phyloP scores from a whole-genome alignment of 2,329 filamentous ascomycete genomes.

The Thelonectria discophora region DNA sequence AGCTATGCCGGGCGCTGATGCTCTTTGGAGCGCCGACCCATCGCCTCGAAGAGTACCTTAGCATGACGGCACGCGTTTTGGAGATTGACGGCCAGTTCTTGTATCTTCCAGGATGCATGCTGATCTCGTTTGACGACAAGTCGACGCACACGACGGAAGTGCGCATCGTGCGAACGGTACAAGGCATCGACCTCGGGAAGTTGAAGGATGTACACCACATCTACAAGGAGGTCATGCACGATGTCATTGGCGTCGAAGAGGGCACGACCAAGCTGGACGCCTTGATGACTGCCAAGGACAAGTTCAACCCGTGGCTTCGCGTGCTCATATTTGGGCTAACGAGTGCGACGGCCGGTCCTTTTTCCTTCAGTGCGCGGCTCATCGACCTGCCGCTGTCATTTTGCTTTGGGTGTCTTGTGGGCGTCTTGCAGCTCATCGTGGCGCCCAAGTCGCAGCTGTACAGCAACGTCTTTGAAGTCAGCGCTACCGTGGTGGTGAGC shows the following conservation, averaged over 20 bases:
- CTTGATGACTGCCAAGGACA: constrained; percentile 63
- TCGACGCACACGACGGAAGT: constrained; percentile 73
- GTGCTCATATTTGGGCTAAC: constrained; percentile 77
- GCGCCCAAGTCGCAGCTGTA: constrained; percentile 75
- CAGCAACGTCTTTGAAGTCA: constrained; percentile 71
- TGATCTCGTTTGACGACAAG: constrained; percentile 84
- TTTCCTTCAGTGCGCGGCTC: constrained; percentile 75
- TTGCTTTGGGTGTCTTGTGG: constrained; percentile 74
- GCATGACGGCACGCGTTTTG: constrained; percentile 82
- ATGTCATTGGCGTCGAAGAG: constrained; percentile 66
- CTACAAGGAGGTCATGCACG: constrained; percentile 72
- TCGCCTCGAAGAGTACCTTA: constrained; percentile 87
- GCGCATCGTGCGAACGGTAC: constrained; percentile 66
- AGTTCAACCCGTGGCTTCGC: constrained; percentile 60
- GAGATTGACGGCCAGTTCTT: constrained; percentile 89
- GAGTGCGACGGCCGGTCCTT: constrained; percentile 75
- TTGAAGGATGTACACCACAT: constrained; percentile 68
- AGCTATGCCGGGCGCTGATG: constrained; percentile 87
- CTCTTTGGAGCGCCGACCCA: constrained; percentile 89
- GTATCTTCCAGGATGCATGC: constrained; percentile 91
- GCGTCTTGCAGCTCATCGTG: constrained; percentile 74
- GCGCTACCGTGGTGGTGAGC: constrained; percentile 67
- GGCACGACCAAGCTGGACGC: constrained; percentile 62
- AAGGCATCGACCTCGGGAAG: constrained; percentile 69
- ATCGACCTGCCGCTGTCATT: constrained; percentile 80